Conservation (phyloP, 148 eudicot species). For the Vaccinium corymbosum region DNA sequence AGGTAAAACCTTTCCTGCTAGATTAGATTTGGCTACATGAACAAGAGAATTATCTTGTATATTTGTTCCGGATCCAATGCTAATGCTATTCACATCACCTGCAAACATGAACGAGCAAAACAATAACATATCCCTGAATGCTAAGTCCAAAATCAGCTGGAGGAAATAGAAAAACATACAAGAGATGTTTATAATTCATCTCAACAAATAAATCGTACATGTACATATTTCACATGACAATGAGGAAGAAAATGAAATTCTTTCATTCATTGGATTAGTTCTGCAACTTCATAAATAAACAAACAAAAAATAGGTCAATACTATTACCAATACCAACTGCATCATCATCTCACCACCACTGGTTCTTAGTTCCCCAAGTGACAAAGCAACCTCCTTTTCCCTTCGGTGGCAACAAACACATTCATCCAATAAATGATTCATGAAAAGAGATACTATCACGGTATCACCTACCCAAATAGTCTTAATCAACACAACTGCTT, state of each 20-base stretch:
- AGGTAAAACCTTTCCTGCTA: slow-evolving; percentile 51
- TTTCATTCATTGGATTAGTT: no score
- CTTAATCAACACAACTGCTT: neutral
- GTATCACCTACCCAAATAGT: neutral
- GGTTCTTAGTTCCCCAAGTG: neutral
- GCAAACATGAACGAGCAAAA: neutral
- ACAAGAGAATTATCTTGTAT: slow-evolving; percentile 63
- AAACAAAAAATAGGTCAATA: neutral
- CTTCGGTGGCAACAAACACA: neutral
- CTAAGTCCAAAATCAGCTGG: neutral
- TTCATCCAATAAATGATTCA: slow-evolving; percentile 2
- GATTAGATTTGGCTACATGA: slow-evolving; percentile 60
- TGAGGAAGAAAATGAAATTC: no score
- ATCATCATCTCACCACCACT: neutral
- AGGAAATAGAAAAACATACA: neutral
- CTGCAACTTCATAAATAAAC: neutral
- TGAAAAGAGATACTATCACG: neutral
- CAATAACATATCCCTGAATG: neutral
- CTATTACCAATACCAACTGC: neutral
- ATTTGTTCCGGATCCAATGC: slow-evolving; percentile 58
- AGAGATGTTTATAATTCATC: neutral
- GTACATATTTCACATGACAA: neutral
- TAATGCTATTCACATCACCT: slow-evolving; percentile 67
- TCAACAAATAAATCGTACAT: neutral
- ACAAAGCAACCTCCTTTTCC: slow-evolving; percentile 2